Conservation (phyloP, 2,329 filamentous ascomycete species). For the Sordariomycetes sp. region DNA sequence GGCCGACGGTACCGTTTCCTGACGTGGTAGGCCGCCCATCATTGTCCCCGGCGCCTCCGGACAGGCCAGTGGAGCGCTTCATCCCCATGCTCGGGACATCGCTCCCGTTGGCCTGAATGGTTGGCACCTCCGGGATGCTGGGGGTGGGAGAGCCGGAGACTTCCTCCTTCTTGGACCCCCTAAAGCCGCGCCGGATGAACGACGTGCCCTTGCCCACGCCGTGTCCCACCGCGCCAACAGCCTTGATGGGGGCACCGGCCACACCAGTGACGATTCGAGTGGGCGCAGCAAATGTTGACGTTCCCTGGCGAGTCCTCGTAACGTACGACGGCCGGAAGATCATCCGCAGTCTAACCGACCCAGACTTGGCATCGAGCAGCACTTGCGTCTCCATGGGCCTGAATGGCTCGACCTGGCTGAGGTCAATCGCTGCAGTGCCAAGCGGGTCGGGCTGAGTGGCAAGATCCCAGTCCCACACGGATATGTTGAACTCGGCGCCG, state of each 20-base stretch:
- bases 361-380: conserved; percentile 79
- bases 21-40: neutral
- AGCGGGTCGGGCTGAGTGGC: conserved; percentile 87
- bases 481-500: conserved; percentile 69
- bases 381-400: conserved; percentile 64
- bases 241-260: conserved; percentile 85
- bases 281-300: conserved; percentile 79
- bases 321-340: conserved; percentile 93
- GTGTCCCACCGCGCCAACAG: conserved; percentile 62
- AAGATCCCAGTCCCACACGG: conserved; percentile 94
- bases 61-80: conserved; percentile 28
- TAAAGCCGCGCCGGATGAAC: conserved; percentile 80
- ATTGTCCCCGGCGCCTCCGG: conserved; percentile 12
- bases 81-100: conserved; percentile 21
- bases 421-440: conserved; percentile 65
- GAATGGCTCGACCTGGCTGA: conserved; percentile 79
- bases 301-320: conserved; percentile 74
- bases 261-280: conserved; percentile 78
- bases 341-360: conserved; percentile 69
- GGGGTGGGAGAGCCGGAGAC: conserved; percentile 34
- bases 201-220: conserved; percentile 83
- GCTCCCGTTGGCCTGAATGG: conserved; percentile 22
- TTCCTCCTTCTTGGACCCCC: conserved; percentile 54
- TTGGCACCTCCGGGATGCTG: conserved; percentile 28
- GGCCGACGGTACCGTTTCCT: conserved; percentile 15